phyloP scores from a whole-genome alignment of 345 rosid species.

The Balakata baccata region DNA sequence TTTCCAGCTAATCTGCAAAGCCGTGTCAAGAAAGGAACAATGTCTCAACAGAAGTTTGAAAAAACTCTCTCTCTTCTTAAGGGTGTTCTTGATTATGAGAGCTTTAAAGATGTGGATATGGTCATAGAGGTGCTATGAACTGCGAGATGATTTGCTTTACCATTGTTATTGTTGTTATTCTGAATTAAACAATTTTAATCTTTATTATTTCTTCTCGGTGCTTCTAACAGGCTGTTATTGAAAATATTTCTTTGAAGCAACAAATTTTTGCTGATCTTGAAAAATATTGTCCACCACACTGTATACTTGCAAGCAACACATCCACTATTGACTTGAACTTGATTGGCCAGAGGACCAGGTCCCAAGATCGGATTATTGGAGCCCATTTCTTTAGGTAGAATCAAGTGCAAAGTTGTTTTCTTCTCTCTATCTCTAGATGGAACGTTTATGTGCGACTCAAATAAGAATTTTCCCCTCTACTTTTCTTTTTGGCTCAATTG shows the following conservation, averaged over 20 bases:
- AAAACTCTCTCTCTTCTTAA: slow-evolving; percentile 69
- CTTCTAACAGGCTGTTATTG: slow-evolving; percentile 84
- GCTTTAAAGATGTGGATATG: slow-evolving; percentile 86
- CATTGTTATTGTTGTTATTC: not conserved
- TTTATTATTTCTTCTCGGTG: slow-evolving; percentile 29
- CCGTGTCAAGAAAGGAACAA: slow-evolving; percentile 76
- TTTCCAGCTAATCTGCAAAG: slow-evolving; percentile 84
- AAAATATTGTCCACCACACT: slow-evolving; percentile 79
- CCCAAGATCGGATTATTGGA: slow-evolving; percentile 79
- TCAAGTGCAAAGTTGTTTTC: slow-evolving; percentile 1
- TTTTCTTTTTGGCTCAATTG: slow-evolving; percentile 16
- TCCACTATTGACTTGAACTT: slow-evolving; percentile 90
- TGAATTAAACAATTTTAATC: slow-evolving; percentile 15
- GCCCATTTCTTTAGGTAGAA: slow-evolving; percentile 96
- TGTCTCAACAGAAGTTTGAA: slow-evolving; percentile 77
- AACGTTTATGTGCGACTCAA: not conserved
- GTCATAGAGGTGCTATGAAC: slow-evolving; percentile 75
- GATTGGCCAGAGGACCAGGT: slow-evolving; percentile 74
- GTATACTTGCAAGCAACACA: slow-evolving; percentile 91
- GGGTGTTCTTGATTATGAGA: slow-evolving; percentile 78
- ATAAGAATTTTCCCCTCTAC: not conserved
- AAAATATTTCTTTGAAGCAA: slow-evolving; percentile 86
- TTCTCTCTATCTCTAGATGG: not conserved
- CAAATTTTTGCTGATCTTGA: slow-evolving; percentile 92
- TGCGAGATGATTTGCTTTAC: not conserved